phyloP scores from a whole-genome alignment of 495 filamentous ascomycete species.

The Thermothielavioides terrestris region DNA sequence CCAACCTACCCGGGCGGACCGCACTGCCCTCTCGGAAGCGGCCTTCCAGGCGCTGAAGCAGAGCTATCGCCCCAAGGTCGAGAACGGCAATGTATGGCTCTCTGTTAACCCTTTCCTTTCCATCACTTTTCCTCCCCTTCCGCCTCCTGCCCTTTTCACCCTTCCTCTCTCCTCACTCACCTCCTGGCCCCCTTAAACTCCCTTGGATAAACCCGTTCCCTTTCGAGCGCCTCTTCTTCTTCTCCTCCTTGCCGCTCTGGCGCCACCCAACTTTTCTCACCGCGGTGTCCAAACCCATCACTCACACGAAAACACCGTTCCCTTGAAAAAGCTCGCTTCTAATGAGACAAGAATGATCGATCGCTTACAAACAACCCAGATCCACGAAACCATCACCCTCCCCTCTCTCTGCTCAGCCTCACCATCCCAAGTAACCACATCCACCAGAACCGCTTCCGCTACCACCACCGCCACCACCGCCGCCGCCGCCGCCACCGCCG shows the following conservation, averaged over 20 bases:
- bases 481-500: constrained; percentile 17
- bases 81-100: constrained; percentile 37
- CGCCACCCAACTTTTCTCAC: no score
- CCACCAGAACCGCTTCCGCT: neutral
- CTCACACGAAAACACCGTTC: no score
- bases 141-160: neutral
- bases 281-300: no score
- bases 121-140: neutral
- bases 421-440: neutral
- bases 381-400: neutral
- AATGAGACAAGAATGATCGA: no score
- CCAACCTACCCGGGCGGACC: constrained; percentile 20
- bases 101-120: neutral
- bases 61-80: constrained; percentile 33
- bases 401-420: neutral
- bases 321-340: no score
- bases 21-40: constrained; percentile 37
- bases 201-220: no score
- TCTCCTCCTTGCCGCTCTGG: no score
- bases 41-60: constrained; percentile 33
- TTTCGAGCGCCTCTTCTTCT: no score
- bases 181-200: no score
- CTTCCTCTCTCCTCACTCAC: neutral
- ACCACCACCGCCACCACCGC: constrained; percentile 24
- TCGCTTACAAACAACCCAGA: neutral